A percentile compares a stretch with the other conserved stretches of the same genome.
Evolutionary conservation across 1,139 yeast species (phyloP).

Genomic region (Wickerhamomyces sp.): DNA sequence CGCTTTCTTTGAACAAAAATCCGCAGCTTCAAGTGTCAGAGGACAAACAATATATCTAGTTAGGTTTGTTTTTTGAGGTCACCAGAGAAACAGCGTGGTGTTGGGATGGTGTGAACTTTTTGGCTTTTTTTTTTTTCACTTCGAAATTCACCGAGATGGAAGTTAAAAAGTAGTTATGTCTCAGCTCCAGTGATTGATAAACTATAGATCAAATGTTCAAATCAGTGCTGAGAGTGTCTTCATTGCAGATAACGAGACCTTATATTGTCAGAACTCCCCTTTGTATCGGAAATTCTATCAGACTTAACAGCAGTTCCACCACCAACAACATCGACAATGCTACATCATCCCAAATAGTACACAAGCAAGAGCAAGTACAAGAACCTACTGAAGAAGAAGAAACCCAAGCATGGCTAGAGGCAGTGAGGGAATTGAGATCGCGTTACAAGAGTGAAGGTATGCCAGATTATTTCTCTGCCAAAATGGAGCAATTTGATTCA

Average conservation of each 20-base stretch:
- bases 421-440: conserved; percentile 18
- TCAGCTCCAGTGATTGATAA: not conserved
- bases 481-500: conserved; percentile 15
- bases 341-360: not conserved
- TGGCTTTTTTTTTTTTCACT: not conserved
- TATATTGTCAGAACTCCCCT: not conserved
- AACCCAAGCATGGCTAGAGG: conserved; percentile 21
- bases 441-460: conserved; percentile 18
- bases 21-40: too few species aligned
- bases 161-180: too few species aligned
- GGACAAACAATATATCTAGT: too few species aligned
- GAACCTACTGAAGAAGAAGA: conserved; percentile 12
- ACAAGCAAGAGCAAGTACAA: not conserved
- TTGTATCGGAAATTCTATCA: not conserved
- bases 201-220: conserved; percentile 9
- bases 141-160: not conserved
- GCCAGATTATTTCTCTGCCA: conserved; percentile 14
- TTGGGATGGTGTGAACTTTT: not conserved
- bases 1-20: too few species aligned
- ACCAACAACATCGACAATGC: conserved; percentile 3
- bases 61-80: not conserved
- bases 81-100: conserved; percentile 1
- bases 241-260: not conserved
- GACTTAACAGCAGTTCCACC: conserved; percentile 14
- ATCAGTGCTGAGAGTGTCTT: conserved; percentile 6